A percentile compares a stretch with the other conserved stretches of the same genome.
These are phyloP conservation scores for Colletotrichum incanum DNA, from an alignment of 2,329 filamentous ascomycete species.

Conservation along the genomic window DNA sequence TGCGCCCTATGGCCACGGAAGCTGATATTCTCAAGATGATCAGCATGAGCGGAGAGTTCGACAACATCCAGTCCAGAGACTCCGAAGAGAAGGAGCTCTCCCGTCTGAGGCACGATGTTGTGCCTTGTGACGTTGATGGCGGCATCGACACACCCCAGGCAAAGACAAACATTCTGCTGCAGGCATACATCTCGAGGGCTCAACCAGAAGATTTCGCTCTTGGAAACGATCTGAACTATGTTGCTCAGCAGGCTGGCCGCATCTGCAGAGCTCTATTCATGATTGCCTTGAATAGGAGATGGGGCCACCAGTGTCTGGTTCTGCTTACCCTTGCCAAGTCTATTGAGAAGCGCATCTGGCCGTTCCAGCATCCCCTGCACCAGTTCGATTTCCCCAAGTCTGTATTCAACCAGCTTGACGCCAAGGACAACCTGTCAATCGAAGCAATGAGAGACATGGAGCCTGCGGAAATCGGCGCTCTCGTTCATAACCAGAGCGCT, in stretches of 20 bases:
- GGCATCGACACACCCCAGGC: constrained; percentile 80
- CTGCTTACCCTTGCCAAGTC: constrained; percentile 94
- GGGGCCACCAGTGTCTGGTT: constrained; percentile 96
- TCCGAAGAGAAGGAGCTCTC: constrained; percentile 91
- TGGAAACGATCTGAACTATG: constrained; percentile 92
- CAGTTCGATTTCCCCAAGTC: constrained; percentile 93
- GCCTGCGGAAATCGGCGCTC: constrained; percentile 85
- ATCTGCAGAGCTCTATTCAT: constrained; percentile 97
- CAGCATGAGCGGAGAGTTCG: constrained; percentile 96
- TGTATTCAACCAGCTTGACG: constrained; percentile 86
- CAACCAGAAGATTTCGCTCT: constrained; percentile 95
- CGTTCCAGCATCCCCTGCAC: constrained; percentile 93
- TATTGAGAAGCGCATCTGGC: constrained; percentile 96
- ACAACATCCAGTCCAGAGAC: constrained; percentile 95
- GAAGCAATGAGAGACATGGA: constrained; percentile 95
- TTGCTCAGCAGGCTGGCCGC: constrained; percentile 94
- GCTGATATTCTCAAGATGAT: constrained; percentile 97
- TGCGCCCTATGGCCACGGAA: constrained; percentile 88
- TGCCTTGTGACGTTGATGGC: constrained; percentile 86
- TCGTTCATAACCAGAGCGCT: constrained; percentile 93
- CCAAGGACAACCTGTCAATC: constrained; percentile 83
- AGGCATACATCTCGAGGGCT: constrained; percentile 92
- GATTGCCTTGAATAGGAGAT: constrained; percentile 94
- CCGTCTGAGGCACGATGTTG: constrained; percentile 77
- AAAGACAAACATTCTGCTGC: constrained; percentile 96